Evolutionary conservation across 306 rosid genomes (phyloP), one percentile per base, ranked within the genome.

Genomic region (Quercus bicolor): DNA sequence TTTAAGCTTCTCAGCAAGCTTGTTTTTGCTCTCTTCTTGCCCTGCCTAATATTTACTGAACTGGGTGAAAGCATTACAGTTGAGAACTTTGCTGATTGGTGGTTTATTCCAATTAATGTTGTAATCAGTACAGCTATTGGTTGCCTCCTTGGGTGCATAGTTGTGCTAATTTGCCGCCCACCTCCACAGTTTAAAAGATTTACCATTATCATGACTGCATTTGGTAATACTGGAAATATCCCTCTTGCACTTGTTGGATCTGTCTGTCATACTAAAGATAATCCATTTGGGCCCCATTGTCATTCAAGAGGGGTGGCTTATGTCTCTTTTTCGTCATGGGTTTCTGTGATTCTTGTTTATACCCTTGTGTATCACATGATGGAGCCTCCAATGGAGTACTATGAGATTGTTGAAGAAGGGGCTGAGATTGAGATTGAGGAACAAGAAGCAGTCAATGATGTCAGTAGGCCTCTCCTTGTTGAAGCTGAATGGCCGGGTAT

Each of bases 401-500:
- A 89, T 65, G 96, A 90, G 76, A 64, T 91, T 70, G 88, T 90
- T 73, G 97, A 94, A 31, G 64, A 57, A 2, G 64, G 60, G 12
- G 40, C 0, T 71, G 89, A 82, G 48, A 89, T 84, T 71, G 89
- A 82, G 48, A 89, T 84, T 15, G 84, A 77, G 79, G 93, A 88
- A 84, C 26, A 72, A 10, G 56, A 2, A 6, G 10, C 77, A 1
- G 74, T 72, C 10, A 85, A 87, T n/a, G 87, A 89, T 84, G 59
- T 84, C 12, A 88, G 98, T 76, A 89, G 91, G 68, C 93, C 97
- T 14, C 88, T 94, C 5, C 96, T 94, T 77, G 93, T 92, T 5
- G 98, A 94, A 87, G 98, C 98, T 34, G 98, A 94, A 78, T 94
- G 98, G 98, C 98, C 97, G 2, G 96, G 94, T n/a, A 92, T 94